Base-by-base conservation (phyloP, 2,329 filamentous ascomycete genomes). In the Nigrospora osmanthi region DNA sequence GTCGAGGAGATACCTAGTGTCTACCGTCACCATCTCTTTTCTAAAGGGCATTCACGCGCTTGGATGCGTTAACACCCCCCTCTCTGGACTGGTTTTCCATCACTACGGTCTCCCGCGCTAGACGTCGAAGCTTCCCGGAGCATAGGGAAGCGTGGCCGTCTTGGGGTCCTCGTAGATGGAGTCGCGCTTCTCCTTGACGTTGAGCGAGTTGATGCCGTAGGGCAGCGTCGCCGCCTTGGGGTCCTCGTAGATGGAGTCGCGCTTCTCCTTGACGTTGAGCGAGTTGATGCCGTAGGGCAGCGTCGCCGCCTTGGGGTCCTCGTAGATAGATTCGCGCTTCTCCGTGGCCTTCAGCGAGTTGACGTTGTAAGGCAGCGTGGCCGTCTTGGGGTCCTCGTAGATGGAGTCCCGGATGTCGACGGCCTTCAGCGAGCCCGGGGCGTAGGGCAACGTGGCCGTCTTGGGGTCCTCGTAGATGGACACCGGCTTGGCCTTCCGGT, bases 211-310 rank as follows among this genome's bases (percentile, higher is more conserved):
- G 41, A 43, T 33, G 12, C 36, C 36, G 41, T 43, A 43, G 1
- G 41, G 41, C 11, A 43, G 41, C 4, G 41, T 43, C n/a, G 41
- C 41, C 33, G 34, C 30, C 41, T 43, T 36, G 19, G 41, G 35
- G 15, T 38, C 35, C 10, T 36, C 35, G 23, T 43, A 36, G 34
- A 43, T 38, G 35, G 23, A 35, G 6, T 37, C 41, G 13, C 41
- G 41, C 14, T 16, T 43, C 17, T 43, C 41, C 14, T 15, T 31
- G 3, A 34, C 30, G 5, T n/a, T 41, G 9, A 41, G 32, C 9
- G 28, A 19, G 32, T 19, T 34, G 3, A 34, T 15, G 10, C 14
- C 11, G 33, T 42, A 42, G 7, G 40, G 40, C 17, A 42, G 7
- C 4, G 40, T 42, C 1, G 40, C 40, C 17, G 23, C 31, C 33